Base-by-base conservation (phyloP, 345 rosid genomes). In the Fremontodendron californicum region DNA sequence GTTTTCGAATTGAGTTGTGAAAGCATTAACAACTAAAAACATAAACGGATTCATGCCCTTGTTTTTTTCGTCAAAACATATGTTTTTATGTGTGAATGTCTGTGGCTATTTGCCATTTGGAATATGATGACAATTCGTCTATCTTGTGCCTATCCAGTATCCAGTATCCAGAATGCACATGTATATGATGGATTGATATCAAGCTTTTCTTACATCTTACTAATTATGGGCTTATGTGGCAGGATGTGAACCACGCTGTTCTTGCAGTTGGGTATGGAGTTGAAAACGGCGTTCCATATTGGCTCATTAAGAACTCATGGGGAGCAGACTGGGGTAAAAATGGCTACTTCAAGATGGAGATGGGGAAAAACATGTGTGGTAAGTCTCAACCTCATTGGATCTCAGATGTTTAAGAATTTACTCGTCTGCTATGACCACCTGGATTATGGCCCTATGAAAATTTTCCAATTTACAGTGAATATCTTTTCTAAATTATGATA, bases 241-340 rank as follows among this genome's bases (percentile, higher is more conserved):
- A 93, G 99, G 99, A 96, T 73, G 98, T 96, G 89, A 96, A 96
- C 93, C 99, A 93, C 49, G 94, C 99, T 1, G 99, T 96, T 77
- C 80, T 93, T 78, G 99, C 96, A 8, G 94, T 96, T 45, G 99
- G 99, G 16, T 93, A 90, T 75, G 99, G 99, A 82, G 86, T 93
- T 9, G 98, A 93, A 84, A 60, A 87, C 60, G 94, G 91, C 45
- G 82, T 91, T 7, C 93, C 93, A 5, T 93, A 90, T 81, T 96
- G 99, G 99, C 89, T 96, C 51, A 84, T 93, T 71, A 93, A 96
- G 93, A 93, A 96, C 86, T 96, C 99, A 27, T 91, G 98, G 98
- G 98, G 98, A 61, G 84, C 29, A 39, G 49, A 57, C 18, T 95
- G 98, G 98, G 98, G 99, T 1, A 88, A 87, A 76, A 64, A 84